phyloP scores from a whole-genome alignment of 75 land plant species.

The Isoetes taiwanensis region DNA sequence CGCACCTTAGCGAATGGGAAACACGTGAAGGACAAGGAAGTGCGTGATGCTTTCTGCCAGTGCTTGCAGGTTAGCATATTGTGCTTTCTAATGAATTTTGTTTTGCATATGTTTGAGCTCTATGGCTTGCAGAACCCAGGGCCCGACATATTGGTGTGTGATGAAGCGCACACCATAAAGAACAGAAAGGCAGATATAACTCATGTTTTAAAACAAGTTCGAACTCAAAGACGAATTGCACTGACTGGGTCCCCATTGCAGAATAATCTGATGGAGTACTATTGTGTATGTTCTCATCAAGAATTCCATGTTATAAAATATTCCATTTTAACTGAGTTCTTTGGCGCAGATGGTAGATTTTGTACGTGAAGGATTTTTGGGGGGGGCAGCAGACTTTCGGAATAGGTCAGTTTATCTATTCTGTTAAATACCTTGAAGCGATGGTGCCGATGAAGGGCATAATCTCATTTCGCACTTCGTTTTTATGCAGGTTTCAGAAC shows the following conservation, averaged over 20 bases:
- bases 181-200: slow-evolving; percentile 85
- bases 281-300: slow-evolving; percentile 59
- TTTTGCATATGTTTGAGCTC: background rate
- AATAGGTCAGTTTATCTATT: slow-evolving; percentile 43
- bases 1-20: slow-evolving; percentile 66
- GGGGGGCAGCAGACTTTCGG: slow-evolving; percentile 69
- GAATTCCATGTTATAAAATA: background rate
- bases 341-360: slow-evolving; percentile 90
- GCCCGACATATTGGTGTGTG: slow-evolving; percentile 90
- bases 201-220: slow-evolving; percentile 79
- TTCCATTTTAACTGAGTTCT: background rate
- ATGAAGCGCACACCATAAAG: slow-evolving; percentile 96
- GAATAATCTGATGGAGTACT: slow-evolving; percentile 97
- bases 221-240: slow-evolving; percentile 86
- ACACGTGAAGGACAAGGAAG: slow-evolving; percentile 43
- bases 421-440: background rate
- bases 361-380: slow-evolving; percentile 93
- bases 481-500: slow-evolving; percentile 65
- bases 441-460: background rate
- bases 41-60: slow-evolving; percentile 35
- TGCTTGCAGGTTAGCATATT: slow-evolving; percentile 66
- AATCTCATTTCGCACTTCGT: background rate
- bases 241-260: slow-evolving; percentile 96
- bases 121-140: slow-evolving; percentile 49
- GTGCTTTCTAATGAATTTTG: background rate